Evolutionary conservation across 202 grass and related monocot species (phyloP).

Genomic region (Brachypodium distachyon): DNA sequence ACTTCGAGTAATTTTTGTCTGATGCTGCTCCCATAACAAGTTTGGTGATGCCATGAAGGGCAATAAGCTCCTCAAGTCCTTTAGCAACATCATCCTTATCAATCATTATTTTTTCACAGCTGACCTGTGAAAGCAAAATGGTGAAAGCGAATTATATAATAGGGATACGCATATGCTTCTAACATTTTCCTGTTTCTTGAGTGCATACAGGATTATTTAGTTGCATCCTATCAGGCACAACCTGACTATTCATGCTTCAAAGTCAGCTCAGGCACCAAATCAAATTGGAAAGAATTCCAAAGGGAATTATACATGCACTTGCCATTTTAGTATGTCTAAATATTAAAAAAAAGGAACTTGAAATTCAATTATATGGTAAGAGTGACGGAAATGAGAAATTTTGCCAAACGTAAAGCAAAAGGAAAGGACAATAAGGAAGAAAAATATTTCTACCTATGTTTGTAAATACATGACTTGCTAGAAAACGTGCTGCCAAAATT

Average conservation of each 20-base stretch:
- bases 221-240: neutral
- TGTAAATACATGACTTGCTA: too few relatives aligned
- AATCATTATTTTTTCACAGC: constrained; percentile 47
- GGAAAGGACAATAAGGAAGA: too few relatives aligned
- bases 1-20: constrained; percentile 76
- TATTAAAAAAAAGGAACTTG: neutral
- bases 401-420: too few relatives aligned
- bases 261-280: neutral
- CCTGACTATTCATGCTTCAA: neutral
- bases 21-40: constrained; percentile 81
- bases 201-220: neutral
- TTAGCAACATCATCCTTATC: constrained; percentile 55
- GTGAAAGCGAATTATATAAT: neutral
- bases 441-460: too few relatives aligned
- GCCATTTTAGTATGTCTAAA: neutral
- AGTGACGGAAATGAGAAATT: neutral
- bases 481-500: too few relatives aligned
- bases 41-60: constrained; percentile 34
- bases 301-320: neutral
- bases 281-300: neutral
- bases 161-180: neutral
- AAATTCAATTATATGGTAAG: neutral
- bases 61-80: constrained; percentile 68
- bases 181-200: neutral
- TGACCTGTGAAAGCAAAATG: constrained; percentile 37